Evolutionary conservation across 23 red algal genomes (phyloP), one percentile per base, ranked within the genome.

Genomic region (Cyanidioschyzon merolae): DNA sequence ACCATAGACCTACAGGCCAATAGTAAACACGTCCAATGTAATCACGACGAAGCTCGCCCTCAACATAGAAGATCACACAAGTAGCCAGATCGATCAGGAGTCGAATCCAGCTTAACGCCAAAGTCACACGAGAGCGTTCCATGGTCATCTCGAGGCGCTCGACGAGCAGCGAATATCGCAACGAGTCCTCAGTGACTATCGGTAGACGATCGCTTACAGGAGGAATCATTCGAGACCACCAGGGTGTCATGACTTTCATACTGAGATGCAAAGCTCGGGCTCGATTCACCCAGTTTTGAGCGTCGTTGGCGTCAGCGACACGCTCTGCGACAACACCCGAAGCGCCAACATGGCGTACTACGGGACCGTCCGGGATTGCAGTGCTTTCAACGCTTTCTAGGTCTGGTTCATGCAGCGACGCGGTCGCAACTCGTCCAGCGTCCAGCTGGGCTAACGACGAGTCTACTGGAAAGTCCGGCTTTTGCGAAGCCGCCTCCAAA

Each of bases 131-230:
- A 7, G 12, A 3, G 16, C 63, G 63, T 35, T 25, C 63, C 32
- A 27, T 35, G 12, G 32, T 27, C 12, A 3, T 27, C 30, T 71
- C n/a, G n/a, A 71, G n/a, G 29, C 63, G 63, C 21, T 71, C 63
- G 16, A 35, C 63, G 30, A 71, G 32, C 63, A 32, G 16, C 63
- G 63, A 71, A 32, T 71, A 71, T 7, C 63, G 63, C 63, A 71
- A 35, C 63, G 63, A 71, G 63, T 71, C 63, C 63, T 71, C 63
- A 7, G 63, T 71, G 63, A 71, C 32, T 3, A 71, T 35, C 29
- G 63, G 63, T 27, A 71, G 21, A 35, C 63, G 63, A 35, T 71
- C 63, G 29, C 32, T 71, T 7, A 71, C n/a, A 7, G 63, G 63
- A 7, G 63, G 63, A 35, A 71, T 35, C n/a, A 71, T 25, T 32